phyloP scores from a whole-genome alignment of 1,284 basidiomycete species.

The Cystobasidiaceae sp. region DNA sequence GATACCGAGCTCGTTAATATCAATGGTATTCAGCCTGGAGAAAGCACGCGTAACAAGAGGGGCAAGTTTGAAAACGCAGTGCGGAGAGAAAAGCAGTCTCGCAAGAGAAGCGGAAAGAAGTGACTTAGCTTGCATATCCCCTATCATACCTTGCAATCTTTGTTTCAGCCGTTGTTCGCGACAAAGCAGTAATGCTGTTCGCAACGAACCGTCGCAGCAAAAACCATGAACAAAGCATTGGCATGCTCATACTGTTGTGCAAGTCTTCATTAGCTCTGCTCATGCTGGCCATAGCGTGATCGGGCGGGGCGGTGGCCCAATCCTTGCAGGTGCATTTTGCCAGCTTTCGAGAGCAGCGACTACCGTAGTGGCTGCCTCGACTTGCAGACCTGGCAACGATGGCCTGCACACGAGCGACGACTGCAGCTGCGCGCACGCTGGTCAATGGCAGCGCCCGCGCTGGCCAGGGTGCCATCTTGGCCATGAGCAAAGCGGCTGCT shows the following conservation, averaged over 20 bases:
- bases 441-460: not conserved
- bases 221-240: too few species aligned
- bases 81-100: constrained; percentile 9
- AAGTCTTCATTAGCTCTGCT: not conserved
- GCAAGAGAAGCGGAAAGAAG: not conserved
- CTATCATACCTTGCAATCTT: too few species aligned
- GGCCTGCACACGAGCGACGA: constrained; percentile 10
- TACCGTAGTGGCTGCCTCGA: not conserved
- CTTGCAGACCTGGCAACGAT: not conserved
- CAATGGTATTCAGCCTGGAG: constrained; percentile 21
- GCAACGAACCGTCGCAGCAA: too few species aligned
- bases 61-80: constrained; percentile 40
- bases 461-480: not conserved
- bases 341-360: too few species aligned
- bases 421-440: not conserved
- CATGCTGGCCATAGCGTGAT: not conserved
- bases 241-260: too few species aligned
- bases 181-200: too few species aligned
- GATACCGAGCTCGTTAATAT: constrained; percentile 22
- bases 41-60: constrained; percentile 26
- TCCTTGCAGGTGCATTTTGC: not conserved
- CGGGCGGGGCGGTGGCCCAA: not conserved
- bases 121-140: too few species aligned
- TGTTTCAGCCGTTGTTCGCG: too few species aligned
- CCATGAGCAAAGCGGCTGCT: constrained; percentile 1